phyloP scores from a whole-genome alignment of 768 basidiomycete species.

The Pleurotus pulmonarius region DNA sequence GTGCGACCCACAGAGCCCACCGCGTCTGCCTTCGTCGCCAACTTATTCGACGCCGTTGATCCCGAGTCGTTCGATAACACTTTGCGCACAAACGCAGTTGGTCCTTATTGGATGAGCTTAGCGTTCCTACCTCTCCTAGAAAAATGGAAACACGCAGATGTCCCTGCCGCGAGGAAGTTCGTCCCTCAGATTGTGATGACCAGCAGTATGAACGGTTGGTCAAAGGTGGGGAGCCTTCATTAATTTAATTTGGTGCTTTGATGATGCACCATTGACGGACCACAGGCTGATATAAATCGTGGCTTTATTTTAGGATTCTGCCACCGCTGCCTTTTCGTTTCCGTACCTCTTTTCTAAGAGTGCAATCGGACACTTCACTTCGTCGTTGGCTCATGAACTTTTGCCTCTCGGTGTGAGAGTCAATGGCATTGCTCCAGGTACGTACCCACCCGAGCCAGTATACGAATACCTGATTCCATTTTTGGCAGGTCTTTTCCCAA shows the following conservation, averaged over 20 bases:
- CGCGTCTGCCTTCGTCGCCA: constrained; percentile 33
- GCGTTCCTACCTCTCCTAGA: constrained; percentile 53
- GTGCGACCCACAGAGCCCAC: constrained; percentile 22
- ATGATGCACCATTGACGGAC: no score
- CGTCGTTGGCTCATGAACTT: constrained; percentile 43
- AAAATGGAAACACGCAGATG: constrained; percentile 34
- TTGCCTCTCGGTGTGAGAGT: constrained; percentile 44
- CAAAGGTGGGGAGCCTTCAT: constrained; percentile 27
- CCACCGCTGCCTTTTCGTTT: constrained; percentile 34
- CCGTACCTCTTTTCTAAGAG: constrained; percentile 47
- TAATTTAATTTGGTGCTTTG: not conserved
- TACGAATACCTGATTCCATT: not conserved
- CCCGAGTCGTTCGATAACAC: constrained; percentile 33
- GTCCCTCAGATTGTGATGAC: constrained; percentile 48
- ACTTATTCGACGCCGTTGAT: constrained; percentile 34
- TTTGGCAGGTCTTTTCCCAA: constrained; percentile 26
- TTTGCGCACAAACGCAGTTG: constrained; percentile 36
- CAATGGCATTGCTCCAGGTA: constrained; percentile 44
- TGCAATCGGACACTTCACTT: constrained; percentile 42
- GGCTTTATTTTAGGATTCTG: constrained; percentile 28
- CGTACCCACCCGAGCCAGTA: constrained; percentile 1
- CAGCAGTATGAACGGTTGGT: constrained; percentile 50
- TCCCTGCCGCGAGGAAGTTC: constrained; percentile 28
- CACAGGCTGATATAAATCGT: not conserved
- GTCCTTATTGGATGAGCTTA: constrained; percentile 52